These are phyloP conservation scores for Hydrangea macrophylla DNA, from an alignment of 148 eudicot genomes.

Conservation along the genomic window DNA sequence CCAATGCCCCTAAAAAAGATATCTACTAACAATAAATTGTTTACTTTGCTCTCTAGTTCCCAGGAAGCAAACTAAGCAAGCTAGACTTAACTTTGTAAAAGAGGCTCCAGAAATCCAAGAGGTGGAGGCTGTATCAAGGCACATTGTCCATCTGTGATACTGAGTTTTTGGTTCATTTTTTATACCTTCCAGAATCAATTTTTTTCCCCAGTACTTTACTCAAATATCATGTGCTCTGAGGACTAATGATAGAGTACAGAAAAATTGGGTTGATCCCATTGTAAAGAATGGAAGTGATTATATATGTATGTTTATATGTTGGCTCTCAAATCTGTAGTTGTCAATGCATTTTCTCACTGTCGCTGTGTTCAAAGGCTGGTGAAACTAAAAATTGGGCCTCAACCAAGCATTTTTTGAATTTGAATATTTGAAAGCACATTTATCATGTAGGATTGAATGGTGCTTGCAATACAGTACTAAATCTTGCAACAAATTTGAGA, in stretches of 20 bases:
- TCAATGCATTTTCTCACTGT: too few relatives aligned
- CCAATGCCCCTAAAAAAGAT: neutral
- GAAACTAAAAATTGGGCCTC: too few relatives aligned
- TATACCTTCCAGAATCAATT: neutral
- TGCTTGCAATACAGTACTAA: too few relatives aligned
- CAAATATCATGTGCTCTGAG: neutral
- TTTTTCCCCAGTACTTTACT: neutral
- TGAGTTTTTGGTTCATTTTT: neutral
- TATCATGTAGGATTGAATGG: too few relatives aligned
- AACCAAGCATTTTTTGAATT: too few relatives aligned
- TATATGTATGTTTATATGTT: too few relatives aligned
- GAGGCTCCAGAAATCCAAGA: slow-evolving; percentile 31
- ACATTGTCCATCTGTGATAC: neutral
- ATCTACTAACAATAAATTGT: neutral
- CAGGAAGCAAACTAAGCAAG: slow-evolving; percentile 57
- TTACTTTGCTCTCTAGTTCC: slow-evolving; percentile 38
- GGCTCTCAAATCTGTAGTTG: too few relatives aligned
- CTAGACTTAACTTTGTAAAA: slow-evolving; percentile 47
- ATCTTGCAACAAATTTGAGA: too few relatives aligned
- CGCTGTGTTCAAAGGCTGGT: too few relatives aligned
- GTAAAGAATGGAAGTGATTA: slow-evolving; percentile 7
- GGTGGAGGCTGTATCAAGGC: slow-evolving; percentile 34
- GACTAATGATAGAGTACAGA: neutral
- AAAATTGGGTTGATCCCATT: neutral
- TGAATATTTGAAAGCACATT: too few relatives aligned